Evolutionary conservation across 192 early-diverging fungal species (phyloP).

Genomic region (Bifiguratus adelaidae): DNA sequence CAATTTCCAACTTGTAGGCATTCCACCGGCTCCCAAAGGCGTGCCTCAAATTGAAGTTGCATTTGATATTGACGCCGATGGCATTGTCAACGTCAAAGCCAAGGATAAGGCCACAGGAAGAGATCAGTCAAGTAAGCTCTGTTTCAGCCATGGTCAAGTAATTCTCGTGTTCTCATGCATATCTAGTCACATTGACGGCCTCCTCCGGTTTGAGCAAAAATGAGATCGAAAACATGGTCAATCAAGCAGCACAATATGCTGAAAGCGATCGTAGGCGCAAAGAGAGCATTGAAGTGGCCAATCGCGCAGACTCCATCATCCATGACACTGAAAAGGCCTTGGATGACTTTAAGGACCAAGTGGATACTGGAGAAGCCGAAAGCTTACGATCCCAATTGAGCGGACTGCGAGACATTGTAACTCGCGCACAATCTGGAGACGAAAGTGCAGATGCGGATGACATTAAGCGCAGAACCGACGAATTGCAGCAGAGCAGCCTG

Average conservation of each 20-base stretch:
- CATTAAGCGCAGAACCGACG: constrained; percentile 74
- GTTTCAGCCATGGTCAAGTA: neutral
- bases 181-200: constrained; percentile 77
- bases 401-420: constrained; percentile 66
- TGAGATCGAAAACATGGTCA: constrained; percentile 93
- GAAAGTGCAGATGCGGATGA: constrained; percentile 63
- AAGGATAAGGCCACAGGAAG: constrained; percentile 90
- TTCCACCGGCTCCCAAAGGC: constrained; percentile 89
- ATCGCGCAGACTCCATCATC: constrained; percentile 85
- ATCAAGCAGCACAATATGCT: constrained; percentile 79
- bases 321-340: constrained; percentile 89
- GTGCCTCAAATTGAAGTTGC: constrained; percentile 93
- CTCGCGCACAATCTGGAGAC: constrained; percentile 55
- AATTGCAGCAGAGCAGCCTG: constrained; percentile 78
- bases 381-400: constrained; percentile 75
- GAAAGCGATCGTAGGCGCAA: constrained; percentile 87
- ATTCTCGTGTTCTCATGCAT: neutral
- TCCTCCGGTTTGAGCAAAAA: constrained; percentile 80
- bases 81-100: constrained; percentile 93
- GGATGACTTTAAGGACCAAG: constrained; percentile 89
- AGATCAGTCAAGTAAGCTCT: constrained; percentile 60
- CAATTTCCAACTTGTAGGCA: constrained; percentile 87
- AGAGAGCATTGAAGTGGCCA: constrained; percentile 90
- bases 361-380: constrained; percentile 73
- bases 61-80: constrained; percentile 98